A percentile compares a stretch with the other conserved stretches of the same genome.
phyloP scores from a whole-genome alignment of 108 stramenopile species.

The Craspedostauros australis region DNA sequence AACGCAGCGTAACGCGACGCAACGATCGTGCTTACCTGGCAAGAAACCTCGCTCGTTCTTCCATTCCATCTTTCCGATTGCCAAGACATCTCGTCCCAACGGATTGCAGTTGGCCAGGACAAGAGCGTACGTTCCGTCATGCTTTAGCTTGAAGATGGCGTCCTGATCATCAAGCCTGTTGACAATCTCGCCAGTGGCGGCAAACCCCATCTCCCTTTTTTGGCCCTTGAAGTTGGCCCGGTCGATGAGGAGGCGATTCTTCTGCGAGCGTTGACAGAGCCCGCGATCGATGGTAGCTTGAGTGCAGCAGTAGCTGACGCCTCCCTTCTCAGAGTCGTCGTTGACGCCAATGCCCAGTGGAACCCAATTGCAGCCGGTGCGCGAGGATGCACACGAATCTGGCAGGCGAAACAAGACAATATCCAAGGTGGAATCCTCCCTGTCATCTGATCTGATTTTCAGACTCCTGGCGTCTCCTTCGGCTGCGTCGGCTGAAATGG shows the following conservation, averaged over 20 bases:
- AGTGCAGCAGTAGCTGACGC: slow-evolving; percentile 70
- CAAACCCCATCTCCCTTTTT: slow-evolving; percentile 39
- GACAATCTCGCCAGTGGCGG: slow-evolving; percentile 32
- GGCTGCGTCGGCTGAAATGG: background rate
- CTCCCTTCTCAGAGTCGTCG: slow-evolving; percentile 36
- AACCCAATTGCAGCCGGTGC: slow-evolving; percentile 58
- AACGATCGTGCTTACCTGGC: too few relatives aligned
- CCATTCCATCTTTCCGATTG: slow-evolving; percentile 62
- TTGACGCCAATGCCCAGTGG: slow-evolving; percentile 56
- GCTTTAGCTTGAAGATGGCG: slow-evolving; percentile 15
- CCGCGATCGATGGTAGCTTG: slow-evolving; percentile 45
- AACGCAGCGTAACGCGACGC: too few relatives aligned
- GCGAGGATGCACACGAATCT: slow-evolving; percentile 40
- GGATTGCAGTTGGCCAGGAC: slow-evolving; percentile 69
- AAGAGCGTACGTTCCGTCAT: slow-evolving; percentile 53
- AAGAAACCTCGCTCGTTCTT: slow-evolving; percentile 54
- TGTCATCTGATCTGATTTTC: background rate
- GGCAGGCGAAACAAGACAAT: slow-evolving; percentile 38
- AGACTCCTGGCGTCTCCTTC: background rate
- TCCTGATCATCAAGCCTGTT: slow-evolving; percentile 31
- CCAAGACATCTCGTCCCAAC: slow-evolving; percentile 43
- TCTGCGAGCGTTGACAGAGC: slow-evolving; percentile 31
- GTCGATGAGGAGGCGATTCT: slow-evolving; percentile 58
- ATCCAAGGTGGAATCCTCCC: slow-evolving; percentile 11
- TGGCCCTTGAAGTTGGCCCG: slow-evolving; percentile 41